These are phyloP conservation scores for Fusarium clavum DNA, from an alignment of 2,329 filamentous ascomycete species.

Conservation along the genomic window DNA sequence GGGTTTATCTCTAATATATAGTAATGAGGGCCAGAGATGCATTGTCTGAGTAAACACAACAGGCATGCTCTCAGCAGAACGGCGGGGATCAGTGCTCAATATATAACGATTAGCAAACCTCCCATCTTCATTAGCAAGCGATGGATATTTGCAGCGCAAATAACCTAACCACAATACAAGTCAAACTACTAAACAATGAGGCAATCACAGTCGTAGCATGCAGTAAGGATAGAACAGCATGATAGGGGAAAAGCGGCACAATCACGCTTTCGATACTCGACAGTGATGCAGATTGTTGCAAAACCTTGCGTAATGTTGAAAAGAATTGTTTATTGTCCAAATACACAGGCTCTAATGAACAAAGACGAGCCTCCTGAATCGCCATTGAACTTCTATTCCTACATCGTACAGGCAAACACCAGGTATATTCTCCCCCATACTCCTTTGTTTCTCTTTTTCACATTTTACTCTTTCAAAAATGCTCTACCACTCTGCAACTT, in stretches of 20 bases:
- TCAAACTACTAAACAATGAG: background rate
- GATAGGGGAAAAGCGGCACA: background rate
- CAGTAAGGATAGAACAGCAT: background rate
- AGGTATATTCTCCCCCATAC: slow-evolving; percentile 22
- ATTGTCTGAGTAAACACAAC: background rate
- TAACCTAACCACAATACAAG: background rate
- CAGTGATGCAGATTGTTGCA: background rate
- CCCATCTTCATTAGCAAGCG: background rate
- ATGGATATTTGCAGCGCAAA: background rate
- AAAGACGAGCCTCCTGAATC: background rate
- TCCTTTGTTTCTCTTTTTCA: background rate
- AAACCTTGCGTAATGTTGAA: background rate
- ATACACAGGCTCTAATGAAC: slow-evolving; percentile 19
- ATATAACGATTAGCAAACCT: background rate
- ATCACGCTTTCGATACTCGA: background rate
- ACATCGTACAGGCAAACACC: slow-evolving; percentile 36
- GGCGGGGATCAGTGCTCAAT: background rate
- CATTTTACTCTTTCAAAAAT: fast-evolving
- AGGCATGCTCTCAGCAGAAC: background rate
- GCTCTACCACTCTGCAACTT: slow-evolving; percentile 58
- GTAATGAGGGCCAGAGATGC: background rate
- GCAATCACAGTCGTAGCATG: background rate
- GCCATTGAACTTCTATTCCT: slow-evolving; percentile 25
- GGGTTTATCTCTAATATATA: background rate
- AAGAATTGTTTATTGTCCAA: slow-evolving; percentile 3